Evolutionary conservation across 1,139 yeast genomes (phyloP), one percentile per base, ranked within the genome.

Genomic region (Protomyces pachydermus): DNA sequence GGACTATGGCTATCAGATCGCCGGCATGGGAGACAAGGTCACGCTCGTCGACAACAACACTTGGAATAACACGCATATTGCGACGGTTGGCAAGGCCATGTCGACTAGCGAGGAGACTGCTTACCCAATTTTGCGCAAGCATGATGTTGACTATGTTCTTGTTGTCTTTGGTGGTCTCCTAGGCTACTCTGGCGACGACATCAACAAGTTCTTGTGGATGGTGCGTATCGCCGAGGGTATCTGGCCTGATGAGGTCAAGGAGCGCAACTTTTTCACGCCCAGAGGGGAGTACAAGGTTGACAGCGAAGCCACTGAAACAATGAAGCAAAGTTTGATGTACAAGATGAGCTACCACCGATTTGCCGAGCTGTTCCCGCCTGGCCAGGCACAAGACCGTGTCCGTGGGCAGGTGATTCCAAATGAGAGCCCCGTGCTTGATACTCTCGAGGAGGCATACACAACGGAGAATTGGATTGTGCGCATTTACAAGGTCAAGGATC

Each of bases 1-100:
- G 99, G 99, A 95, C 80, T 95, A 95, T 74, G 99, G 99, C 65
- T 95, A 95, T 77, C 99, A 95, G 78, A 95, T 95, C 73, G 98
- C 98, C 71, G 99, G 99, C 68, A 93, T 95, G 98, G 98, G 98
- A 55, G 98, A 95, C 77, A 85, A 98, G 75, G 93, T 98, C 69
- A 95, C 99, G 3, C 82, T 95, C 70, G 99, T 95, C 54, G 99
- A 95, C 76, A 95, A 95, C 82, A 95, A 95, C 77, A 95, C 99
- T 10, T 95, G 99, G 99, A 95, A 95, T 76, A 95, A 95, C 79
- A 95, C 99, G 3, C 99, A 95, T 75, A 95, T 95, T 77, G 99
- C 98, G 70, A 91, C 97, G n/a, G 98, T 95, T 65, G 99, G 99
- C 72, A 90, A 91, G 76, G 98, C 98, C 35, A 90, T 93, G 97